phyloP scores from a whole-genome alignment of 2,329 filamentous ascomycete species.

The Trichoderma simmonsii region DNA sequence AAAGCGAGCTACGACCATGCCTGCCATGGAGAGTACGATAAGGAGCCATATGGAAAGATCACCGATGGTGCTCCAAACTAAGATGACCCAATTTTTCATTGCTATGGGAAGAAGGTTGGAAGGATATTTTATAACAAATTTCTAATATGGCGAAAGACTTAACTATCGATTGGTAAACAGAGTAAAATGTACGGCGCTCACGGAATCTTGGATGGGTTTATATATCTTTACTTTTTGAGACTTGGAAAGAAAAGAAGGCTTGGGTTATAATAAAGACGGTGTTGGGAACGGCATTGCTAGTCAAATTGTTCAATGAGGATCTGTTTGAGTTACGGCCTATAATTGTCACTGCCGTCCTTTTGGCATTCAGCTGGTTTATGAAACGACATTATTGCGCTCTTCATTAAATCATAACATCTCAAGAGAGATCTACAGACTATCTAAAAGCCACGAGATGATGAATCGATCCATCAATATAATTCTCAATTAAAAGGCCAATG shows the following conservation, averaged over 20 bases:
- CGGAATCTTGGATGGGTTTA: neutral
- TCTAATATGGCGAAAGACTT: neutral
- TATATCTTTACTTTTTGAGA: neutral
- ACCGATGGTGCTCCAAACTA: constrained; percentile 37
- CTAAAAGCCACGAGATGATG: neutral
- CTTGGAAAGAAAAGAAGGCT: neutral
- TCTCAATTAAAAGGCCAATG: too few species aligned
- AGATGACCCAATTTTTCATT: neutral
- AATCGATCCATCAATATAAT: neutral
- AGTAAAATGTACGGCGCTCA: neutral
- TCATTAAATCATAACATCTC: too few species aligned
- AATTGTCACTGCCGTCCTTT: neutral
- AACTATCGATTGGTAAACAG: neutral
- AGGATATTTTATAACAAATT: neutral
- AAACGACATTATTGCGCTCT: too few species aligned
- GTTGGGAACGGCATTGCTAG: neutral
- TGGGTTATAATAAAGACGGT: neutral
- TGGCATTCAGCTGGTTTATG: neutral
- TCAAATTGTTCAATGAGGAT: neutral
- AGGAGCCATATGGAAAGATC: constrained; percentile 38
- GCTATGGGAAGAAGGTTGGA: too few species aligned
- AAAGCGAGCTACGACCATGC: constrained; percentile 61
- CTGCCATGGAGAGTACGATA: constrained; percentile 57
- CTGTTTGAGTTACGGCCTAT: neutral
- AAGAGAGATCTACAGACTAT: neutral